Base-by-base conservation (phyloP, 176 grass and related monocot species). In the Ensete glaucum region DNA sequence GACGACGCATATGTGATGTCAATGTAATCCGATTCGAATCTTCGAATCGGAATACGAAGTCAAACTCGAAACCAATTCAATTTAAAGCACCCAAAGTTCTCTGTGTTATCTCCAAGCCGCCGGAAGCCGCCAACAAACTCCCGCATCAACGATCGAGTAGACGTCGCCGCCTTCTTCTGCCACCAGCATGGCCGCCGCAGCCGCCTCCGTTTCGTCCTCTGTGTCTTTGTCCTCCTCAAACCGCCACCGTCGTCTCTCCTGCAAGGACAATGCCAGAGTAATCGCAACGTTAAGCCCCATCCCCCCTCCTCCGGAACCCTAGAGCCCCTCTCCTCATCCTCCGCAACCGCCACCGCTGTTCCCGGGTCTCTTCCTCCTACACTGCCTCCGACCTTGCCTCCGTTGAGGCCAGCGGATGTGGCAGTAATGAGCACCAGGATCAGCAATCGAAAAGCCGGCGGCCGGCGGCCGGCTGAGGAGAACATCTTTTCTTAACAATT, bases 401-500 rank as follows among this genome's bases (percentile, higher is more conserved):
- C 13, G 12, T 26, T 17, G 27, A 24, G 14, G 26, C 5, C 12
- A 43, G 65, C 20, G 65, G 65, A 29, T 43, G 34, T 43, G 3
- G 34, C 34, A 34, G 26, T 1, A n/a, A 15, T 13, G 25, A 17
- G 20, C 11, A 17, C 25, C 65, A 67, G 6, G 34, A 43, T 43
- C 65, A 48, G 12, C 65, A 17, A 15, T 29, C 22, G 69, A 96
- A 88, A 76, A 80, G 80, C 78, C 85, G 87, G 14, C 89, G 93
- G 17, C 64, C 93, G 29, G 69, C 87, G 93, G 17, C 64, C 93
- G 29, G 69, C 87, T 21, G 93, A 92, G 11, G 93, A 96, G 85
- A 92, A 96, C 81, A 96, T 96, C 82, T 23, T 23, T 23, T 23
- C 22, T 23, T 23, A 23, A 23, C 22, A 23, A 23, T 23, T 23